These are phyloP conservation scores for Blastomyces parvus DNA, from an alignment of 2,329 filamentous ascomycete species.

Conservation along the genomic window DNA sequence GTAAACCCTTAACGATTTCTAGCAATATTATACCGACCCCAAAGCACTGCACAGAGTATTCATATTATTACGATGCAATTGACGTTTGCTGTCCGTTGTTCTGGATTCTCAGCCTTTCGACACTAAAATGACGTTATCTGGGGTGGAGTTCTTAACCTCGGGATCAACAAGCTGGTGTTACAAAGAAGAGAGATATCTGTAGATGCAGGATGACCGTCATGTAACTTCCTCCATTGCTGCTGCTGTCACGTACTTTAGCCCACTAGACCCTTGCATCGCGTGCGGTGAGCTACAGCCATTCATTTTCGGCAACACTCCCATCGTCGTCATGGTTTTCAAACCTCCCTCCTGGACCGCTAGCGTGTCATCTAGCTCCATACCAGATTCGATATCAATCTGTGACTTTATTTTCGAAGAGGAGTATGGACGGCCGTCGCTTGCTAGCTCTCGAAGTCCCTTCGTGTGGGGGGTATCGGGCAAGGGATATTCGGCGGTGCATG, in stretches of 20 bases:
- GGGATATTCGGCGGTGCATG: slow-evolving; percentile 48
- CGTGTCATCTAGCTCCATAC: slow-evolving; percentile 41
- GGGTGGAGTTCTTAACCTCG: not conserved
- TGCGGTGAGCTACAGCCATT: not conserved
- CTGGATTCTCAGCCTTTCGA: not conserved
- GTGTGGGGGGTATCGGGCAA: slow-evolving; percentile 60
- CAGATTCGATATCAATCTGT: slow-evolving; percentile 59
- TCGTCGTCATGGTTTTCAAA: slow-evolving; percentile 26
- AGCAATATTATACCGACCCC: not conserved
- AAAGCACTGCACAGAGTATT: not conserved
- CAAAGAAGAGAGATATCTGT: not conserved
- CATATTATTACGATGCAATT: not conserved
- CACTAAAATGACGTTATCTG: not conserved
- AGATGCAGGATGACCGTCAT: not conserved
- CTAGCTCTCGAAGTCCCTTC: slow-evolving; percentile 55
- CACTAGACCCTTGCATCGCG: too few relatives aligned
- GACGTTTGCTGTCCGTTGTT: not conserved
- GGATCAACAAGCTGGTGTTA: not conserved
- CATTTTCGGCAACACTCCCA: not conserved
- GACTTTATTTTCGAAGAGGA: slow-evolving; percentile 63
- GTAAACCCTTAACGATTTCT: not conserved
- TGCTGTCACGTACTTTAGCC: too few relatives aligned
- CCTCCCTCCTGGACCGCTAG: slow-evolving; percentile 27
- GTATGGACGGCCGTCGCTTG: slow-evolving; percentile 52
- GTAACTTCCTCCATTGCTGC: not conserved